Evolutionary conservation across 2,329 filamentous ascomycete species (phyloP), one percentile per base, ranked within the genome.

Genomic region (Aspergillus ruber): DNA sequence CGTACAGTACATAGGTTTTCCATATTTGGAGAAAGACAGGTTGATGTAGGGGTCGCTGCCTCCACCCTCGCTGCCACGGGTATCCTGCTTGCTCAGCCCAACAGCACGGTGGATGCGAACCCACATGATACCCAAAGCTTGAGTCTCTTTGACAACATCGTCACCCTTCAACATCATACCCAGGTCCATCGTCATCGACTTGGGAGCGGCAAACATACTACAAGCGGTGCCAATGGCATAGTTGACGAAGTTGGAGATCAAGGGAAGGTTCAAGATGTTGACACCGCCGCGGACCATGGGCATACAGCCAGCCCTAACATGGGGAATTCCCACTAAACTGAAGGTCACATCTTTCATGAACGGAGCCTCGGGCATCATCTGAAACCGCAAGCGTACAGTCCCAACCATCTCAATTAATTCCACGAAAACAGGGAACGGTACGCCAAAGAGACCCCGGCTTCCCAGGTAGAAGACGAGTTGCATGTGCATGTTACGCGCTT

Each of bases 191-290:
- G 88, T 90, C 85, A 97, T 85, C 9, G 85, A 93, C 70, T 96
- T 96, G 7, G 91, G 91, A 2, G 91, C 91, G 21, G 96, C 90
- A 54, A 96, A 96, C 80, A 95, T 86, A 62, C 84, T 86, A 2
- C 86, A 86, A 0, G 90, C 89, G 0, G 93, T 83, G 33, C 83
- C 84, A 58, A 97, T 95, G 4, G 91, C 89, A 72, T 90, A 95
- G 69, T 96, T 95, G 68, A 96, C 91, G 63, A 98, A 97, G 60
- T 94, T 94, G 12, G 88, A 94, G 58, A 97, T 96, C 33, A 97
- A 68, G 0, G 91, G 91, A 8, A 97, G 73, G 57, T 97, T 95
- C 21, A 97, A 74, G 41, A 97, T 83, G 57, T 97, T 97, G 51
- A 94, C 84, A 2, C 90, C 91, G 55, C 83, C 85, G 64, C 93